Evolutionary conservation across 495 filamentous ascomycete genomes (phyloP).

Genomic region (Podospora bellae-mahoneyi): DNA sequence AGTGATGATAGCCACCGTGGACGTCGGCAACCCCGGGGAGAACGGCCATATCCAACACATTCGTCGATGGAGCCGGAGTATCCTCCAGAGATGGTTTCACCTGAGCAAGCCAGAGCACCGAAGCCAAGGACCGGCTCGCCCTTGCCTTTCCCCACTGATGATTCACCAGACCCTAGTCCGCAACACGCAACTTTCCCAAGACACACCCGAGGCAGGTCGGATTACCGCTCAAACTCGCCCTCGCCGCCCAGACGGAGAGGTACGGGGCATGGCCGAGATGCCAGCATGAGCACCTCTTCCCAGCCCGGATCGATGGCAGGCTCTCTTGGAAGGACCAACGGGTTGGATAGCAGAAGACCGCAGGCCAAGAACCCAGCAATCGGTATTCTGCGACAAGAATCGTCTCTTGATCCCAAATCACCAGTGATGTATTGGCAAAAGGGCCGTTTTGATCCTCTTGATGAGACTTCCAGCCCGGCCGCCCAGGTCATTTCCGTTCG

Average conservation of each 20-base stretch:
- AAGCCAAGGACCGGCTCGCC: constrained; percentile 20
- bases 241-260: constrained; percentile 21
- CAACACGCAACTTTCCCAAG: constrained; percentile 39
- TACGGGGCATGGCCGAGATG: constrained; percentile 24
- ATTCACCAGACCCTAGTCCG: constrained; percentile 23
- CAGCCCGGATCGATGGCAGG: constrained; percentile 11
- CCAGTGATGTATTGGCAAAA: constrained; percentile 32
- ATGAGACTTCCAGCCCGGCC: constrained; percentile 14
- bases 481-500: constrained; percentile 30
- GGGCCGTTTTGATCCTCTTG: constrained; percentile 26
- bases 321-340: constrained; percentile 15
- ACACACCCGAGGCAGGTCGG: constrained; percentile 28
- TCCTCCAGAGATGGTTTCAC: constrained; percentile 13
- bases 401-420: constrained; percentile 19
- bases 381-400: constrained; percentile 21
- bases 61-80: constrained; percentile 21
- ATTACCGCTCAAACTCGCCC: constrained; percentile 31
- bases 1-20: constrained; percentile 22
- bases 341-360: constrained; percentile 22
- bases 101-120: constrained; percentile 18
- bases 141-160: constrained; percentile 19
- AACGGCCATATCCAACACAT: constrained; percentile 18
- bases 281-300: constrained; percentile 22
- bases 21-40: constrained; percentile 15
- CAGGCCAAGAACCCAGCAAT: constrained; percentile 21